A percentile compares a stretch with the other conserved stretches of the same genome.
Conservation (phyloP, 768 basidiomycete genomes). For the Rhizopogon sp. region DNA sequence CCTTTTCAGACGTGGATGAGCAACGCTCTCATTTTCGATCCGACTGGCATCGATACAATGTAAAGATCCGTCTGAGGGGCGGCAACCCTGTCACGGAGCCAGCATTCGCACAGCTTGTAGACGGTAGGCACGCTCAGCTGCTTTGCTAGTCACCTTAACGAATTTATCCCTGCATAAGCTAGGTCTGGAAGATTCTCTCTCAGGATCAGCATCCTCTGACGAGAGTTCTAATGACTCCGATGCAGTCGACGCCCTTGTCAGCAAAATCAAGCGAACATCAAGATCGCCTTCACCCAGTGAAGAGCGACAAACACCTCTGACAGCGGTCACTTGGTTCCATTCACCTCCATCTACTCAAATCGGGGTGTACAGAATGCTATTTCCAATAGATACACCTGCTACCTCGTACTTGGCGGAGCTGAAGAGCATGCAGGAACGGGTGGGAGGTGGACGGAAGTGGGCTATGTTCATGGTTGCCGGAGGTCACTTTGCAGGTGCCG, state of each 20-base stretch:
- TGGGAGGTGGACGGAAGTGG: conserved; percentile 67
- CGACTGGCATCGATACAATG: conserved; percentile 99
- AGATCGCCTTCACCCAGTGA: conserved; percentile 44
- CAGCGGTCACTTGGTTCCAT: conserved; percentile 88
- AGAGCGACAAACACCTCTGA: conserved; percentile 41
- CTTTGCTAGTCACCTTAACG: not conserved
- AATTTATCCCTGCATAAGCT: not conserved
- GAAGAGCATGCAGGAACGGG: conserved; percentile 54
- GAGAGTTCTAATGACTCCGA: conserved; percentile 56
- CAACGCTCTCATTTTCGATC: conserved; percentile 86
- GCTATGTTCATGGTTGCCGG: conserved; percentile 96
- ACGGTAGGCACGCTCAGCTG: conserved; percentile 46
- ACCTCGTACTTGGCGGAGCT: conserved; percentile 55
- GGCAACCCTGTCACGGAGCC: conserved; percentile 59
- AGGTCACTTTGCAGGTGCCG: conserved; percentile 95
- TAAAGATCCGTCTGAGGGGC: conserved; percentile 72
- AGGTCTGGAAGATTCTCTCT: conserved; percentile 85
- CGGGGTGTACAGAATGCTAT: conserved; percentile 77
- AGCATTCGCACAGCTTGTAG: conserved; percentile 73
- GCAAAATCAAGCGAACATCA: conserved; percentile 46
- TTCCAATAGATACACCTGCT: conserved; percentile 43
- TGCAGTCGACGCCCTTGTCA: conserved; percentile 62
- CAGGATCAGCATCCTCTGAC: conserved; percentile 81
- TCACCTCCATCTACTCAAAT: conserved; percentile 84
- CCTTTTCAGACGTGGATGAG: conserved; percentile 71